These are phyloP conservation scores for Metschnikowia arizonensis DNA, from an alignment of 805 yeast species.

Conservation along the genomic window DNA sequence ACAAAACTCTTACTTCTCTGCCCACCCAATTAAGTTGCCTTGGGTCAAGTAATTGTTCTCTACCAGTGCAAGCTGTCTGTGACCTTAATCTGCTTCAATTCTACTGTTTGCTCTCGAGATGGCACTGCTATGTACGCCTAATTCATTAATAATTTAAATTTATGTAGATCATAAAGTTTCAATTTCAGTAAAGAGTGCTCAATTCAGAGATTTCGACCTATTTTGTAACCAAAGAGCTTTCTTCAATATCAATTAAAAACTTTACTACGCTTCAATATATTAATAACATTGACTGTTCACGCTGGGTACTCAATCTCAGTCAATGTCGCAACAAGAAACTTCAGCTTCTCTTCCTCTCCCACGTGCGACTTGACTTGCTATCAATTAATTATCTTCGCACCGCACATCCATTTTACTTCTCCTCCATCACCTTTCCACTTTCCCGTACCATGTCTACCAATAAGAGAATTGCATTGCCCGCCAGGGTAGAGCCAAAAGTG, in stretches of 20 bases:
- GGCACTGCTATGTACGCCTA: not conserved
- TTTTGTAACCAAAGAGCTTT: no score
- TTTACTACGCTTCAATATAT: no score
- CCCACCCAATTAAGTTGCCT: constrained; percentile 26
- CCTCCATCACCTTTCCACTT: not conserved
- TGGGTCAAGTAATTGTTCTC: constrained; percentile 8
- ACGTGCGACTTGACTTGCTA: constrained; percentile 10
- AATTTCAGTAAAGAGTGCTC: no score
- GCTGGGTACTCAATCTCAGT: no score
- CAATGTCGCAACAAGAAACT: no score
- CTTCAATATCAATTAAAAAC: no score
- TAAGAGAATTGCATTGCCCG: constrained; percentile 95
- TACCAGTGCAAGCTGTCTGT: not conserved
- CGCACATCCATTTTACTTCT: not conserved
- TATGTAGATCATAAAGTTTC: no score
- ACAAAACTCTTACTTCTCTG: constrained; percentile 35
- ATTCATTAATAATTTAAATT: not conserved
- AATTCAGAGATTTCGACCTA: no score
- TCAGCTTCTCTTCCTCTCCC: no score
- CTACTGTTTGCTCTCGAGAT: not conserved
- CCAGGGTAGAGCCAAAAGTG: constrained; percentile 97
- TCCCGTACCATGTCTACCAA: constrained; percentile 22
- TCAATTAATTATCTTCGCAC: constrained; percentile 7
- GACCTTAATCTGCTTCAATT: not conserved
- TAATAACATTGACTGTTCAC: no score